Evolutionary conservation across 192 early-diverging fungal species (phyloP).

Genomic region (Helicostylum pulchrum): DNA sequence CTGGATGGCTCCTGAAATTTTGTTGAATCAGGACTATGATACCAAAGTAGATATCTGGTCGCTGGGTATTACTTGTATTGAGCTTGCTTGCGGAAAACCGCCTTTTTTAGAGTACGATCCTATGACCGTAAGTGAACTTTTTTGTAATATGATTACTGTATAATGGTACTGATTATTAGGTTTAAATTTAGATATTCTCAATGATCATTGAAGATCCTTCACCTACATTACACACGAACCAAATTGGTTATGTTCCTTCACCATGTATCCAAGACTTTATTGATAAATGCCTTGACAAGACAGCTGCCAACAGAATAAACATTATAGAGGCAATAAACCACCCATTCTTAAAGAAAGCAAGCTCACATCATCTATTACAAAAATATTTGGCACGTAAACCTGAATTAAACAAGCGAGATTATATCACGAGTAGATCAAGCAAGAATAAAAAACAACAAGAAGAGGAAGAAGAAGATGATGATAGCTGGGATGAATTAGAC

Average conservation of each 20-base stretch:
- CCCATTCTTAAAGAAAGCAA: slow-evolving; percentile 25
- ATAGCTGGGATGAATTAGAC: slow-evolving; percentile 8
- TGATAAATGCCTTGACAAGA: slow-evolving; percentile 17
- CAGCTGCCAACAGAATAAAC: slow-evolving; percentile 7
- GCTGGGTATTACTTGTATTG: slow-evolving; percentile 42
- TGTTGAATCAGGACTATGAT: slow-evolving; percentile 36
- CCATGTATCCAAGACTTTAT: slow-evolving; percentile 23
- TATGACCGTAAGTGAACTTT: slow-evolving; percentile 23
- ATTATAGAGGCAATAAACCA: slow-evolving; percentile 16
- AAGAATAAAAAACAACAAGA: not conserved
- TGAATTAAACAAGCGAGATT: slow-evolving; percentile 8
- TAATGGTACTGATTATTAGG: not conserved
- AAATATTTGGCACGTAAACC: slow-evolving; percentile 10
- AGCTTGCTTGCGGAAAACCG: slow-evolving; percentile 35
- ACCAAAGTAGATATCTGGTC: slow-evolving; percentile 49
- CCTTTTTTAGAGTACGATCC: slow-evolving; percentile 38
- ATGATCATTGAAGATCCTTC: slow-evolving; percentile 13
- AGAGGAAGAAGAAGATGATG: not conserved
- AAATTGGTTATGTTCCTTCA: not conserved
- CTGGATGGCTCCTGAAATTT: slow-evolving; percentile 51
- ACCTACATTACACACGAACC: slow-evolving; percentile 13
- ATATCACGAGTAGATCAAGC: not conserved
- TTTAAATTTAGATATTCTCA: slow-evolving; percentile 21
- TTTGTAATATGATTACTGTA: too few relatives aligned
- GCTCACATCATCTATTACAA: slow-evolving; percentile 1